Base-by-base conservation (phyloP, 305 asterid species). In the Fraxinus ornus region DNA sequence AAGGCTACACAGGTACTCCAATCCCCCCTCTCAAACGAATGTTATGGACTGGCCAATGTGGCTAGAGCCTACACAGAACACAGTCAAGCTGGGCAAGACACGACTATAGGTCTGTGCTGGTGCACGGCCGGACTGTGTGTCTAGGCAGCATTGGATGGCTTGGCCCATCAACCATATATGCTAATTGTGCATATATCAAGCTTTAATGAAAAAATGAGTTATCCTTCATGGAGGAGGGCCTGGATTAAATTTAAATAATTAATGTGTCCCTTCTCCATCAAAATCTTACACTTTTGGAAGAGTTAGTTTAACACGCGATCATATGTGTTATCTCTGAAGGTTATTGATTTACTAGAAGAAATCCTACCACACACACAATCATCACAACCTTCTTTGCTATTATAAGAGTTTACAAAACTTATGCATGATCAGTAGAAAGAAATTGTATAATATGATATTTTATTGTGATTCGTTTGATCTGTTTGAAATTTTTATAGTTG, bases 1-100 rank as follows among this genome's bases (percentile, higher is more conserved):
- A 91, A 89, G 88, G 97, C 98, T 77, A 85, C 94, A 5, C 86
- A 68, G 98, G 99, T 96, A 90, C 76, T 70, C 39, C 19, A 15
- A 13, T 70, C 36, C 12, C 10, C 10, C 24, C 76, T 30, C 44
- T 15, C 22, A 68, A 1, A 30, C n/a, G 15, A 68, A 68, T 68
- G 75, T 68, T 68, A 28, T 64, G n/a, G 30, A 19, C 71, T 21
- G 71, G 71, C 12, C 30, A 7, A 4, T 60, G 35, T 21, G 71
- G 12, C 8, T 24, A 62, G 71, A 62, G 71, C 71, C 71, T 62
- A 19, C 24, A 62, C 32, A 62, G 72, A 26, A 26, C 28, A 26
- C 28, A 26, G 28, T 62, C 72, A 10, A 62, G 44, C 44, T 44
- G n/a, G 55, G 55, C n/a, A 44, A 44, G 55, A 44, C 55, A 44